Percentiles rank a stretch among this genome's conserved stretches.
Evolutionary conservation across 805 yeast species (phyloP).

Genomic region (Saturnispora zaruensis): DNA sequence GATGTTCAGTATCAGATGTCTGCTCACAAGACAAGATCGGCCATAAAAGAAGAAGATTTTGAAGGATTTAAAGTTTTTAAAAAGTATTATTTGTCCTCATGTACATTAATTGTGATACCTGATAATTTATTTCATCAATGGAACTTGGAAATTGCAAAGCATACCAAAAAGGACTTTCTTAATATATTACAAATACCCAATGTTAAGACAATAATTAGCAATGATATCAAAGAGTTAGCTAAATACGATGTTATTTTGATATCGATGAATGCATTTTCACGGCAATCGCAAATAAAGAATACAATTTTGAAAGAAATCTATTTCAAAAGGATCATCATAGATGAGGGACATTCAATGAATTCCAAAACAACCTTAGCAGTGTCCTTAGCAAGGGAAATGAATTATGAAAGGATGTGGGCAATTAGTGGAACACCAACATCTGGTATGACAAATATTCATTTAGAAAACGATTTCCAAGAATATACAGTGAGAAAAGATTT

Average conservation of each 20-base stretch:
- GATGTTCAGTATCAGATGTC: slow-evolving; percentile 8
- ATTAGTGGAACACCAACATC: slow-evolving; percentile 73
- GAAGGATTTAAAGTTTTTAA: slow-evolving; percentile 10
- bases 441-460: slow-evolving; percentile 52
- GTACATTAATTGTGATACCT: slow-evolving; percentile 56
- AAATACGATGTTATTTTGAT: slow-evolving; percentile 47
- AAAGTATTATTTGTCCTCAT: slow-evolving; percentile 36
- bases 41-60: slow-evolving; percentile 2
- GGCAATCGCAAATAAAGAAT: slow-evolving; percentile 28
- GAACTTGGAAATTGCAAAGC: slow-evolving; percentile 51
- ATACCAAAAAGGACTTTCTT: slow-evolving; percentile 34
- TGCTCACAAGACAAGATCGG: slow-evolving; percentile 14
- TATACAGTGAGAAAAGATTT: slow-evolving; percentile 44
- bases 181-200: slow-evolving; percentile 26
- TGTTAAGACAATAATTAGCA: slow-evolving; percentile 15
- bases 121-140: slow-evolving; percentile 62
- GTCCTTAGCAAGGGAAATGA: slow-evolving; percentile 37
- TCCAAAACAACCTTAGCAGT: slow-evolving; percentile 44
- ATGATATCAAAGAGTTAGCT: slow-evolving; percentile 30
- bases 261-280: slow-evolving; percentile 38
- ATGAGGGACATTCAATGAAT: slow-evolving; percentile 64
- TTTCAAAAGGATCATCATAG: slow-evolving; percentile 68
- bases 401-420: slow-evolving; percentile 61
- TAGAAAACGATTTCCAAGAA: slow-evolving; percentile 29
- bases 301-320: slow-evolving; percentile 36